Evolutionary conservation across 257 asterid genomes (phyloP).

Genomic region (Nicotiana obtusifolia): DNA sequence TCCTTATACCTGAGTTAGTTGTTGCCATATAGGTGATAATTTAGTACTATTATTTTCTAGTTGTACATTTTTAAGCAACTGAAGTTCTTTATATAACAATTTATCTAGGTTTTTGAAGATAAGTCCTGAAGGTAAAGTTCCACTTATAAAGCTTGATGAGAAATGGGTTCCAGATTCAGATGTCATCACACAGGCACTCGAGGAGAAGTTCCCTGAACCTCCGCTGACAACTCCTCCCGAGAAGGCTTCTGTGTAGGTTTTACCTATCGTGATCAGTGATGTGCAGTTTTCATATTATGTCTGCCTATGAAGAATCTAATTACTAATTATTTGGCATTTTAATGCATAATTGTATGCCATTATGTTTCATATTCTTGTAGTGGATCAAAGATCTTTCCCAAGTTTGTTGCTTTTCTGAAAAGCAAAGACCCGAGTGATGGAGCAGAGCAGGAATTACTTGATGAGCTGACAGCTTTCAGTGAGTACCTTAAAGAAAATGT

Average conservation of each 20-base stretch:
- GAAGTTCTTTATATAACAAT: neutral
- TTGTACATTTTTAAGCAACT: neutral
- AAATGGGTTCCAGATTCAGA: constrained; percentile 94
- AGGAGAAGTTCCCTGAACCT: constrained; percentile 85
- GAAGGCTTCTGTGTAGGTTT: constrained; percentile 72
- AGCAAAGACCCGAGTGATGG: constrained; percentile 89
- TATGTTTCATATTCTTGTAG: constrained; percentile 36
- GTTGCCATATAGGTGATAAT: neutral
- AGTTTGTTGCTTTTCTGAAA: constrained; percentile 81
- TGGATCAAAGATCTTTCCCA: constrained; percentile 83
- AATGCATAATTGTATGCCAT: neutral
- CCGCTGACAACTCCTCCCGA: constrained; percentile 76
- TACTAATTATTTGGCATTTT: neutral
- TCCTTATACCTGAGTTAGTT: neutral
- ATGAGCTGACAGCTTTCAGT: constrained; percentile 67
- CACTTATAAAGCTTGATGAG: constrained; percentile 77
- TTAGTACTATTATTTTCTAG: neutral
- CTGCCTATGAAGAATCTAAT: neutral
- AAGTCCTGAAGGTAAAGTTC: constrained; percentile 94
- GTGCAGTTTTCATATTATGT: neutral
- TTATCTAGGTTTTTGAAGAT: constrained; percentile 58
- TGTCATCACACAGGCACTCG: constrained; percentile 76
- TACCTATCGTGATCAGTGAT: neutral
- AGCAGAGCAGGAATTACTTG: constrained; percentile 70
- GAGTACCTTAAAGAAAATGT: constrained; percentile 71